Base-by-base conservation (phyloP, 2,329 filamentous ascomycete species). In the Monosporascus sp. region DNA sequence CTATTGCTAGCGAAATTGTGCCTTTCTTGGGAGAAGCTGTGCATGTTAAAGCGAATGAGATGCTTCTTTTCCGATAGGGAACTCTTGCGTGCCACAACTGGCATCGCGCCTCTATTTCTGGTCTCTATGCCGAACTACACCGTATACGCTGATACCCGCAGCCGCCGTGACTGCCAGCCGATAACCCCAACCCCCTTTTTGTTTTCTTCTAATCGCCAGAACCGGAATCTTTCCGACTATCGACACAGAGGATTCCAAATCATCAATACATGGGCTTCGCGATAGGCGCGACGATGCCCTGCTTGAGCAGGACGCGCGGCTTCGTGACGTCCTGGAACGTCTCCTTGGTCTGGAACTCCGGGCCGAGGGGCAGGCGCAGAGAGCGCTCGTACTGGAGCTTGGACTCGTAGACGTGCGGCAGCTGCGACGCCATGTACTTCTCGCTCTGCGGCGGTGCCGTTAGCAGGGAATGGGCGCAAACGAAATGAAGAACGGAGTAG, bases 271-370 rank as follows among this genome's bases (percentile, higher is more conserved):
- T 76, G 19, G 93, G 93, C 75, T 88, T 92, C 54, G 87, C 84
- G 82, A 99, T 90, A 41, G 94, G 89, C 64, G 84, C 82, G 71
- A 99, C 91, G 61, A 95, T 80, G 47, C 94, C 94, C 74, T 92
- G 90, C 78, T 96, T 97, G 70, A 96, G 77, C 70, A 97, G 78
- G 60, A 97, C 82, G 64, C 91, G 84, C 54, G 94, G 94, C 81
- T 93, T 96, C 55, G 89, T 96, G 56, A 83, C 83, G 63, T 88
- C 84, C 77, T 97, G 92, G 80, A 94, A 94, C 16, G 88, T 91
- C 76, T 91, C 85, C 81, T 96, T 97, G n/a, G 93, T 97, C 62
- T 86, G 85, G 92, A 93, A 99, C 72, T 99, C 93, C 17, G 88
- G 90, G 1, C 94, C 94, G 56, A 97, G 84, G 1, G 94, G 94